These are phyloP conservation scores for Rhynchosporium secalis DNA, from an alignment of 2,329 filamentous ascomycete genomes.

Conservation along the genomic window DNA sequence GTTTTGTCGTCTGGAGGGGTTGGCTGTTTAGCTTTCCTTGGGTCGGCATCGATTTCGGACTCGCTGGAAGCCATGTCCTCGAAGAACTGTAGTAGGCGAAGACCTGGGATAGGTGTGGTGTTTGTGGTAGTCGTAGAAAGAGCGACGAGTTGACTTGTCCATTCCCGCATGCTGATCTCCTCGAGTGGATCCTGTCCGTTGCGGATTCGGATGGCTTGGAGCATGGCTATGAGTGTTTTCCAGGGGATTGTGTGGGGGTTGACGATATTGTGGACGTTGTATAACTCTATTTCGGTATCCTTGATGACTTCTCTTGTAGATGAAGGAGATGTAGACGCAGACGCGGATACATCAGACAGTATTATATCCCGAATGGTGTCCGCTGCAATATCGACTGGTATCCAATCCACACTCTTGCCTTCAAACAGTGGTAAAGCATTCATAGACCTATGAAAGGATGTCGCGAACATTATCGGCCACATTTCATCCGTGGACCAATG, in stretches of 20 bases:
- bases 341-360: not conserved
- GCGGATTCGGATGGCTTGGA: conserved; percentile 10
- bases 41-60: not conserved
- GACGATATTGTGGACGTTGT: conserved; percentile 35
- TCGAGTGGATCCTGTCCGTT: conserved; percentile 15
- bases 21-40: not conserved
- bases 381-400: conserved; percentile 35
- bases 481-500: conserved; percentile 35
- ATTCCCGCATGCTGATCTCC: conserved; percentile 27
- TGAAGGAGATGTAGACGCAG: not conserved
- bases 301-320: not conserved
- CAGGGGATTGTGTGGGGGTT: conserved; percentile 32
- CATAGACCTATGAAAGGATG: conserved; percentile 24
- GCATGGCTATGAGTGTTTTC: conserved; percentile 24
- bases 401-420: conserved; percentile 31
- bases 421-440: conserved; percentile 25
- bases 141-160: conserved; percentile 23
- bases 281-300: conserved; percentile 1
- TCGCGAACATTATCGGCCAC: conserved; percentile 35
- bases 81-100: conserved; percentile 33
- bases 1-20: not conserved
- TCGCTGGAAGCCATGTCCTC: conserved; percentile 29
- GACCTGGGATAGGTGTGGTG: conserved; percentile 25
- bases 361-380: conserved; percentile 24
- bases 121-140: conserved; percentile 13